These are phyloP conservation scores for Coemansia umbellata DNA, from an alignment of 192 early-diverging fungal genomes.

Conservation along the genomic window DNA sequence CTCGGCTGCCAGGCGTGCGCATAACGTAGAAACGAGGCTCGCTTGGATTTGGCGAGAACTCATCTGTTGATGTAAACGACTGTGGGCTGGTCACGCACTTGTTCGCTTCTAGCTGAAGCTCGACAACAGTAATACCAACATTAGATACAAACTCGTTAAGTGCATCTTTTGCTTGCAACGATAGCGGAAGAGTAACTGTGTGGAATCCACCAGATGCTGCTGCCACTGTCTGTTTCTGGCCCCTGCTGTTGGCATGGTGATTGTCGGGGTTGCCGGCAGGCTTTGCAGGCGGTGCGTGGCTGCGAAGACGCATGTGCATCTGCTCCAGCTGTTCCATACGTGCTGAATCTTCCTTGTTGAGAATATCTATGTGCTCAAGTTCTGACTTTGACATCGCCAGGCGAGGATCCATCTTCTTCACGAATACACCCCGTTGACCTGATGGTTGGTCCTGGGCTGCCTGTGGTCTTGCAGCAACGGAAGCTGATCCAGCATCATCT, in stretches of 20 bases:
- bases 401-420: slow-evolving; percentile 40
- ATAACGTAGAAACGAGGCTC: slow-evolving; percentile 52
- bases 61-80: slow-evolving; percentile 33
- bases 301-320: slow-evolving; percentile 35
- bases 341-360: slow-evolving; percentile 46
- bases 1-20: slow-evolving; percentile 39
- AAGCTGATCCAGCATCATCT: not conserved
- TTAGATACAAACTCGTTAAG: slow-evolving; percentile 25
- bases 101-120: slow-evolving; percentile 38
- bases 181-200: slow-evolving; percentile 44
- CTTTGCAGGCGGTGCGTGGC: slow-evolving; percentile 7
- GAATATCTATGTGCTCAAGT: slow-evolving; percentile 43
- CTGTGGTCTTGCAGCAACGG: not conserved
- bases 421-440: slow-evolving; percentile 29
- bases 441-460: not conserved
- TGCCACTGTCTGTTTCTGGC: slow-evolving; percentile 40
- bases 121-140: slow-evolving; percentile 37
- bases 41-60: slow-evolving; percentile 26
- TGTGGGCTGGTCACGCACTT: slow-evolving; percentile 18
- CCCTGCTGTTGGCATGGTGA: slow-evolving; percentile 37
- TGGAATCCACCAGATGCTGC: slow-evolving; percentile 51
- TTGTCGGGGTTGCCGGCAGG: slow-evolving; percentile 12
- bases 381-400: slow-evolving; percentile 47
- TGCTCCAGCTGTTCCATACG: slow-evolving; percentile 47
- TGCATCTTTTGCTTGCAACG: slow-evolving; percentile 21